Evolutionary conservation across 495 filamentous ascomycete genomes (phyloP).

Genomic region (Chaetomidium leptoderma): DNA sequence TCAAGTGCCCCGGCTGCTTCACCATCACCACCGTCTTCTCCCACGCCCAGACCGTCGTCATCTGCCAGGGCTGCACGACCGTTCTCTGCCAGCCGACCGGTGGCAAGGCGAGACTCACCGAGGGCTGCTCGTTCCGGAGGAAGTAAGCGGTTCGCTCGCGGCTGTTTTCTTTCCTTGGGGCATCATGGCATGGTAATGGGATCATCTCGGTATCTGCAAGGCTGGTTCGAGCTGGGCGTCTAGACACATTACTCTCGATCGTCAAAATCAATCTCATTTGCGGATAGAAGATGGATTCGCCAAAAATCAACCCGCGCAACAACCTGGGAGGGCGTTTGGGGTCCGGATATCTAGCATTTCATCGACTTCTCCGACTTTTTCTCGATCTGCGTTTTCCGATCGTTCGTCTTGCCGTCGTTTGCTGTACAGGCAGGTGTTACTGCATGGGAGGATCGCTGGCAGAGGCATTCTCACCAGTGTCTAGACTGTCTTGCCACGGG

Average conservation of each 20-base stretch:
- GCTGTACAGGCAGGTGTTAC: constrained; percentile 42
- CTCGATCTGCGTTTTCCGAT: constrained; percentile 34
- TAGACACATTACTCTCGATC: constrained; percentile 41
- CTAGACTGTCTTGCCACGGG: constrained; percentile 29
- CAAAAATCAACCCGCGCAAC: constrained; percentile 47
- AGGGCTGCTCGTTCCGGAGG: constrained; percentile 98
- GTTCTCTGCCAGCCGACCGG: constrained; percentile 98
- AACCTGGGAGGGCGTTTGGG: constrained; percentile 56
- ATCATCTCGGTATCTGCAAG: constrained; percentile 50
- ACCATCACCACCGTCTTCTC: constrained; percentile 99
- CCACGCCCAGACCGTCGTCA: constrained; percentile 99
- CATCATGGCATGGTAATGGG: constrained; percentile 44
- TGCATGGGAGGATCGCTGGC: constrained; percentile 53
- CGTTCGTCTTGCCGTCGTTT: constrained; percentile 29
- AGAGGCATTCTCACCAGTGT: constrained; percentile 49
- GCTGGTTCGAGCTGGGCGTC: constrained; percentile 46
- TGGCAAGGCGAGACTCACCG: constrained; percentile 91
- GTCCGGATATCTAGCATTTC: constrained; percentile 90
- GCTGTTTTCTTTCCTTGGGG: constrained; percentile 46
- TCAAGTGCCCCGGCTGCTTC: constrained; percentile 99
- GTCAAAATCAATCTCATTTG: constrained; percentile 46
- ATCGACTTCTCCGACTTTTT: constrained; percentile 40
- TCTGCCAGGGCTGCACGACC: constrained; percentile 96
- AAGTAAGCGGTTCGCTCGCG: constrained; percentile 69
- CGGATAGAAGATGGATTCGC: constrained; percentile 75